Conservation (phyloP, 805 yeast species). For the Candida nonsorbophila region DNA sequence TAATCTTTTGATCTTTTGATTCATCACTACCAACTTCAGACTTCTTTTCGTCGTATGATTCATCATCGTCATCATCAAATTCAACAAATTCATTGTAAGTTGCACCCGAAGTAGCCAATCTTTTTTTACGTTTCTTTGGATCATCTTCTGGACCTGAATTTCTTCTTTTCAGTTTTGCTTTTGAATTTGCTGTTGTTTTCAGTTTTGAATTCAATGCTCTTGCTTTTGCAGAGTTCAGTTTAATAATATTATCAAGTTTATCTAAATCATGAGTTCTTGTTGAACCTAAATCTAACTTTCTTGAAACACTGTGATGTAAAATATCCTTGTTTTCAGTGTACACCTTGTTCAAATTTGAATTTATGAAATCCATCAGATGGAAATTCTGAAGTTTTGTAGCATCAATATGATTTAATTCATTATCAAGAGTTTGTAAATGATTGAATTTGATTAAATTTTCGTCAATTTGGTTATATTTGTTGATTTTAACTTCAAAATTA, state of each 20-base stretch:
- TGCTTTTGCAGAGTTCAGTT: not conserved
- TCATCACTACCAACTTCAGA: constrained; percentile 5
- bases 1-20: constrained; percentile 60
- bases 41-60: constrained; percentile 7
- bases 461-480: constrained; percentile 9
- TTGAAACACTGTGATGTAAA: too few relatives aligned
- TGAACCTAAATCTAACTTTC: too few relatives aligned
- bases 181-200: not conserved
- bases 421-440: constrained; percentile 1
- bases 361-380: constrained; percentile 2
- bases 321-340: constrained; percentile 3
- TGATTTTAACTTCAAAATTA: constrained; percentile 9
- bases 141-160: too few relatives aligned
- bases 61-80: constrained; percentile 7
- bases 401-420: constrained; percentile 2
- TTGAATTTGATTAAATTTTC: constrained; percentile 4
- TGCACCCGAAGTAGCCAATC: constrained; percentile 1
- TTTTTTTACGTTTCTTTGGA: constrained; percentile 3
- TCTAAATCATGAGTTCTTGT: not conserved
- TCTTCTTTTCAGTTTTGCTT: not conserved
- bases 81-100: too few relatives aligned
- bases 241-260: not conserved
- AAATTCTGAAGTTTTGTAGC: too few relatives aligned
- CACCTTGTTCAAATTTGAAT: constrained; percentile 3
- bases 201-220: not conserved